Evolutionary conservation across 352 stramenopile genomes (phyloP), one percentile per base, ranked within the genome.

Genomic region (Globisporangium polare): DNA sequence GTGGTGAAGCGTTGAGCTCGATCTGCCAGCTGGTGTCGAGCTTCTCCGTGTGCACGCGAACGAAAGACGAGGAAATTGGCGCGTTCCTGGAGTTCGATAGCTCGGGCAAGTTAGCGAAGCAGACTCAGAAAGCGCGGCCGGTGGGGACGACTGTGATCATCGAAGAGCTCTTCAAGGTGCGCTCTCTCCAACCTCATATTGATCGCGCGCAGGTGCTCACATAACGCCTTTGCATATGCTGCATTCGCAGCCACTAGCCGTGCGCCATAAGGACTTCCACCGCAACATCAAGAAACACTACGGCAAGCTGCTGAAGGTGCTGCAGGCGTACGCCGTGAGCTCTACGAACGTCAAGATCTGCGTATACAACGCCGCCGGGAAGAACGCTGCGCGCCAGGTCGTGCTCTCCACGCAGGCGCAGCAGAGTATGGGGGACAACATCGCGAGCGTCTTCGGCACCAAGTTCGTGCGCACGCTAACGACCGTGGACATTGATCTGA

Each of bases 1-100:
- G 85, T 26, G 97, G 97, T 18, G 97, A 99, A 76, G 97, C 97
- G 13, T 72, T 99, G 45, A 97, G 96, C 62, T 98, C 92, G 27
- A 87, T 99, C 10, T 97, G 94, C 49, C 94, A 98, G 66, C 67
- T 99, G 2, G 85, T 83, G 0, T 67, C 71, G 15, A 84, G 68
- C 10, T 88, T 99, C 53, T 83, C 83, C 0, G 85, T 99, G 13
- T 88, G 83, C 5, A 99, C 96, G 17, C 74, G 91, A 53, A 96
- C 80, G 18, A 56, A 80, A 22, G 69, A 75, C 0, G 76, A 95
- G 46, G 50, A 63, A 15, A 73, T 98, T 42, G 97, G 92, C 6
- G 68, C 86, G 20, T 73, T 94, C 66, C 71, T 99, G 22, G 71
- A 78, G 26, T 99, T 95, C 64, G 73, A 90, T 56, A 35, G 66